These are phyloP conservation scores for Limonium bicolor DNA, from an alignment of 148 eudicot genomes.

Conservation along the genomic window DNA sequence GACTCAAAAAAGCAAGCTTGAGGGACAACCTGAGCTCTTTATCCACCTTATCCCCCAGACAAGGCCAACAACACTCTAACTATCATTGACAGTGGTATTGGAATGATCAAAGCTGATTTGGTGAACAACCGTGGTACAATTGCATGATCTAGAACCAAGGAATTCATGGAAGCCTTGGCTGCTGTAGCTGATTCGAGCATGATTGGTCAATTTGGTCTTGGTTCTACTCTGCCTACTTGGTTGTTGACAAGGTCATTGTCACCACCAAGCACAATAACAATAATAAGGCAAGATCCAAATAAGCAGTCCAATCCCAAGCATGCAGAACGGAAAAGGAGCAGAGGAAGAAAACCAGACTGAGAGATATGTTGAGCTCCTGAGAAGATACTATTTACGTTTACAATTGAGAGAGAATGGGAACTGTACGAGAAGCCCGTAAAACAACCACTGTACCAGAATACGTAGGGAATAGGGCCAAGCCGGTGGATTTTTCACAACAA, in stretches of 20 bases:
- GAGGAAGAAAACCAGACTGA: too few relatives aligned
- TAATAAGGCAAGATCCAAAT: too few relatives aligned
- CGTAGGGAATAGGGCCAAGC: too few relatives aligned
- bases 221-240: conserved; percentile 75
- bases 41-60: conserved; percentile 57
- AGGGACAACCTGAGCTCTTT: conserved; percentile 54
- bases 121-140: conserved; percentile 76
- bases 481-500: too few relatives aligned
- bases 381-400: too few relatives aligned
- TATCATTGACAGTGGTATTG: conserved; percentile 68
- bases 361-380: too few relatives aligned
- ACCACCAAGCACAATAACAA: conserved; percentile 74
- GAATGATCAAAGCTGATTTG: conserved; percentile 75
- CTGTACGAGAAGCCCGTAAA: too few relatives aligned
- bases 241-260: conserved; percentile 71
- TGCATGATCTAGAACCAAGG: conserved; percentile 71
- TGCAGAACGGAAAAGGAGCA: too few relatives aligned
- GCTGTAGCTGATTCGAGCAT: conserved; percentile 87
- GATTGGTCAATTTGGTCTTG: conserved; percentile 74
- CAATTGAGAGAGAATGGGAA: too few relatives aligned
- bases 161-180: conserved; percentile 79
- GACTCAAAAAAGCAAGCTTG: conserved; percentile 65
- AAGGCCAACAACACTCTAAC: conserved; percentile 47
- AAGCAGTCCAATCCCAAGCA: too few relatives aligned
- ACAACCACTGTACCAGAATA: too few relatives aligned